A percentile compares a stretch with the other conserved stretches of the same genome.
phyloP scores from a whole-genome alignment of 2,329 filamentous ascomycete species.

The Cadophora sp. region DNA sequence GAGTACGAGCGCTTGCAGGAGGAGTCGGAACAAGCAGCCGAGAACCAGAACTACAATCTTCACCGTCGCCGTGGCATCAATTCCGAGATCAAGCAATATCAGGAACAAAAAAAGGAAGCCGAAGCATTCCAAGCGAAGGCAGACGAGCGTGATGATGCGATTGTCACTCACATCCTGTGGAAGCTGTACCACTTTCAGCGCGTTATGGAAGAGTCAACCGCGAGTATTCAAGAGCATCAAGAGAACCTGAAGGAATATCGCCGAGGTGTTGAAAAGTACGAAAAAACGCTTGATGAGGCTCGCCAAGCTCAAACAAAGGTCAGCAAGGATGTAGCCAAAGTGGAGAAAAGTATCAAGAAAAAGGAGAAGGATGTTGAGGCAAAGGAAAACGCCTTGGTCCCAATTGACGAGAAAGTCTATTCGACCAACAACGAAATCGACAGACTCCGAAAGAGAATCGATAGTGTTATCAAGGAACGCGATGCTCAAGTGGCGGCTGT shows the following conservation, averaged over 20 bases:
- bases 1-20: slow-evolving; percentile 92
- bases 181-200: slow-evolving; percentile 96
- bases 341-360: slow-evolving; percentile 83
- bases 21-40: slow-evolving; percentile 84
- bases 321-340: slow-evolving; percentile 76
- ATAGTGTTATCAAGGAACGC: slow-evolving; percentile 76
- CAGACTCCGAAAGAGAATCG: slow-evolving; percentile 70
- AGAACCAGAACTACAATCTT: slow-evolving; percentile 88
- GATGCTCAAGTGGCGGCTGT: slow-evolving; percentile 73
- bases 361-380: slow-evolving; percentile 91
- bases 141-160: slow-evolving; percentile 87
- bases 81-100: slow-evolving; percentile 96
- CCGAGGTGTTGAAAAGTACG: slow-evolving; percentile 85
- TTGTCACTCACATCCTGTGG: slow-evolving; percentile 94
- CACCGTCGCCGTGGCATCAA: slow-evolving; percentile 93
- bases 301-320: slow-evolving; percentile 83
- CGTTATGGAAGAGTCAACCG: slow-evolving; percentile 89
- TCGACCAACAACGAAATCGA: slow-evolving; percentile 76
- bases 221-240: slow-evolving; percentile 90
- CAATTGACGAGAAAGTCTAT: slow-evolving; percentile 89
- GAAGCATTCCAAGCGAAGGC: slow-evolving; percentile 92
- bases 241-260: slow-evolving; percentile 93
- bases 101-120: slow-evolving; percentile 94
- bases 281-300: slow-evolving; percentile 79
- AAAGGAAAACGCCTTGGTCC: slow-evolving; percentile 83